phyloP scores from a whole-genome alignment of 495 filamentous ascomycete species.

The Daldinia decipiens region DNA sequence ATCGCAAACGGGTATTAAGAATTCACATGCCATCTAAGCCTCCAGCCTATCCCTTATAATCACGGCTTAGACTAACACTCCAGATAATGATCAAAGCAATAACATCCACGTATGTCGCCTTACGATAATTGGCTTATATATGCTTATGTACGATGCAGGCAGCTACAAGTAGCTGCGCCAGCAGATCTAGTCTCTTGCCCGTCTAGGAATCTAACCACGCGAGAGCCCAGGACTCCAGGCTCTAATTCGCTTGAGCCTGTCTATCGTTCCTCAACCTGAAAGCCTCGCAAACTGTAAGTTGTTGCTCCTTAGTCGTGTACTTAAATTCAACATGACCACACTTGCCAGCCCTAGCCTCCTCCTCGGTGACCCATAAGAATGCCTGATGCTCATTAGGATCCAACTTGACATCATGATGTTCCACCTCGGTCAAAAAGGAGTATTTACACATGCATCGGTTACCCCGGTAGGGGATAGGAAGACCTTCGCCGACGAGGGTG shows the following conservation, averaged over 20 bases:
- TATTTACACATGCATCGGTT: conserved; percentile 50
- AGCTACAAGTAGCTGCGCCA: neutral
- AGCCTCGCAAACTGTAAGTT: conserved; percentile 41
- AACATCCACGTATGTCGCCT: conserved; percentile 8
- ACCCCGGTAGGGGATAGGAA: conserved; percentile 53
- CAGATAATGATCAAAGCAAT: conserved; percentile 8
- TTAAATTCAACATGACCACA: conserved; percentile 45
- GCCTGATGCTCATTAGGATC: conserved; percentile 58
- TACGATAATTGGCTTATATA: neutral
- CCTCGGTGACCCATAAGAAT: conserved; percentile 57
- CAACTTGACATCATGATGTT: conserved; percentile 49
- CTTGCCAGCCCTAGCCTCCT: conserved; percentile 49
- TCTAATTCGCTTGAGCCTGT: conserved; percentile 13
- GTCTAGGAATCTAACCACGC: conserved; percentile 1
- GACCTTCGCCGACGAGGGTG: conserved; percentile 48
- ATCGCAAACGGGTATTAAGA: neutral
- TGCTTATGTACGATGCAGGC: neutral
- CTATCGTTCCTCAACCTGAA: conserved; percentile 46
- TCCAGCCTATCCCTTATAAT: conserved; percentile 3
- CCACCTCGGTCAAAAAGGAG: conserved; percentile 53
- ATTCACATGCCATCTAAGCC: conserved; percentile 6
- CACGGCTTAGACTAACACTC: conserved; percentile 7
- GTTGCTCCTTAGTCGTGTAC: conserved; percentile 49
- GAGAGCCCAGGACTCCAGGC: neutral
- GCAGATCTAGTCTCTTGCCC: conserved; percentile 1